Evolutionary conservation across 2,329 filamentous ascomycete species (phyloP).

Genomic region (Stachybotrys elegans): DNA sequence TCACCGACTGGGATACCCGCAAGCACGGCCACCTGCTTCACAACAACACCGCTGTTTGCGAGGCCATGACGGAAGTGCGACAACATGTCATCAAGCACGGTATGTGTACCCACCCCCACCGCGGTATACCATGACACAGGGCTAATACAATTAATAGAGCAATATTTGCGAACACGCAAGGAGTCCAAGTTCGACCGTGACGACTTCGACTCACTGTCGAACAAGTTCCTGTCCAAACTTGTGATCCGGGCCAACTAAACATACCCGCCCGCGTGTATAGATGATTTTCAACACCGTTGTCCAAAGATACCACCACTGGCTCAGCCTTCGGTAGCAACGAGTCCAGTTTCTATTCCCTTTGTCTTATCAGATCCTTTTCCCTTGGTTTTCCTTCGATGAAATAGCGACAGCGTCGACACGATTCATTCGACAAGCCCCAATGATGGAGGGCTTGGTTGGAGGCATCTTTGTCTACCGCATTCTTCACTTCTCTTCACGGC

Average conservation of each 20-base stretch:
- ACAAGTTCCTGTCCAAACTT: slow-evolving; percentile 95
- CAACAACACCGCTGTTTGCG: slow-evolving; percentile 88
- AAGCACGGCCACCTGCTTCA: slow-evolving; percentile 88
- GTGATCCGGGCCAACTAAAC: slow-evolving; percentile 86
- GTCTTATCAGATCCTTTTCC: slow-evolving; percentile 17
- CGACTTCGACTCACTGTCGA: slow-evolving; percentile 92
- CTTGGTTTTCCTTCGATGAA: slow-evolving; percentile 29
- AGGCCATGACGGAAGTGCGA: slow-evolving; percentile 93
- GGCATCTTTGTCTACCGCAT: no score
- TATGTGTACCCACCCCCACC: no score
- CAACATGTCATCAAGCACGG: slow-evolving; percentile 91
- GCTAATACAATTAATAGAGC: slow-evolving; percentile 62
- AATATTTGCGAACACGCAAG: slow-evolving; percentile 75
- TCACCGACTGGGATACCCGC: slow-evolving; percentile 89
- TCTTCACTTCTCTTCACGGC: slow-evolving; percentile 25
- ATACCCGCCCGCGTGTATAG: no score
- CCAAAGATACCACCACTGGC: slow-evolving; percentile 9
- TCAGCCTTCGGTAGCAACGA: no score
- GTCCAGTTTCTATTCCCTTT: no score
- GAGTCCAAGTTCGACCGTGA: slow-evolving; percentile 81
- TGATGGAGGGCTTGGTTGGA: no score
- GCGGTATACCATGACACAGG: no score
- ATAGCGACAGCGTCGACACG: slow-evolving; percentile 41
- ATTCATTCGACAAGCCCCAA: slow-evolving; percentile 17
- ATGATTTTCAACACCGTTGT: no score